Base-by-base conservation (phyloP, 768 basidiomycete genomes). In the Tulasnella sp. region DNA sequence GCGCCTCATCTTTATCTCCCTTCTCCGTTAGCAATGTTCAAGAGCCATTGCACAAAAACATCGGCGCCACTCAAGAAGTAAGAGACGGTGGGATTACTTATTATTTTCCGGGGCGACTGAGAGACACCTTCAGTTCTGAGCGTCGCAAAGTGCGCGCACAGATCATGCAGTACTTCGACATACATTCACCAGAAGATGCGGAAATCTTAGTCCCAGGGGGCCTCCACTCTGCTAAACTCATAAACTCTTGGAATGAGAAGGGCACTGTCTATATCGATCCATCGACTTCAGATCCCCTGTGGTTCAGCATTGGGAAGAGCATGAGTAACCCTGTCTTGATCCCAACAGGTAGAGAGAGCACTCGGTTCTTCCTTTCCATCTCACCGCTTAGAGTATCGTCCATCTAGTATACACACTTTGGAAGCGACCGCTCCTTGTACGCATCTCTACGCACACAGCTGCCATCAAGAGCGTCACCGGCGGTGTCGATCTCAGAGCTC, bases 401-500 rank as follows among this genome's bases (percentile, higher is more conserved):
- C 47, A 29, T 24, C 29, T 49, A 80, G 79, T 88, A 15, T 89
- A 89, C 67, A 86, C 88, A 0, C 70, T 92, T 23, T 88, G 87
- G 85, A 88, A 85, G 68, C 78, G 78, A 43, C 78, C 79, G 9
- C 72, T 93, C 0, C 74, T 92, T 9, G 85, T 87, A 0, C 77
- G 77, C 61, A 64, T 92, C n/a, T 79, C 82, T 2, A 89, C 88
- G 0, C 85, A 87, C 2, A 68, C 79, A 1, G 71, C 80, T 10
- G 88, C 89, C 27, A 79, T 90, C 41, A 84, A 84, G 0, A 75
- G 83, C 23, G 76, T 93, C 11, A 73, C 81, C 2, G 80, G 80
- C 9, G 89, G 90, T 19, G 87, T 88, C 0, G 88, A 93, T 72
- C 77, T 92, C 7, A 91, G 92, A 87, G 82, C 86, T 32, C 87